Evolutionary conservation across 2,329 filamentous ascomycete species (phyloP).

Genomic region (Metarhizium robertsii): DNA sequence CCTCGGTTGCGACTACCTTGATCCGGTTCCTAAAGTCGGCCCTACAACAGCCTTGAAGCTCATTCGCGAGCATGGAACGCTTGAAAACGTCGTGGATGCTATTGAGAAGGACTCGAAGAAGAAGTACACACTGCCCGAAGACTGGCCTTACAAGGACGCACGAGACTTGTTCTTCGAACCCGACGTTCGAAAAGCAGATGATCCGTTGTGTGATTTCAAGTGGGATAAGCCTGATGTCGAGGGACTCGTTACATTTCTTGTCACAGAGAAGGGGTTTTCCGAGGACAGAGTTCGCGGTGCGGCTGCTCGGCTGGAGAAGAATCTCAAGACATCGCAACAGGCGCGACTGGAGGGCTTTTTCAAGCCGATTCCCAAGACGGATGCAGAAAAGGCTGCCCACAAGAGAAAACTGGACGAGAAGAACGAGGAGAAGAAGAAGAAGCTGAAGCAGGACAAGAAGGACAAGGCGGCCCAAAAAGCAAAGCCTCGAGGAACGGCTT

Average conservation of each 20-base stretch:
- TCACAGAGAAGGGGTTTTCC: slow-evolving; percentile 91
- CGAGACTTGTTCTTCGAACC: slow-evolving; percentile 87
- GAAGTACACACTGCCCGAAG: slow-evolving; percentile 82
- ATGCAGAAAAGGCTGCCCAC: slow-evolving; percentile 70
- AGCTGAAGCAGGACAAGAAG: slow-evolving; percentile 87
- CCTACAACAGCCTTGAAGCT: slow-evolving; percentile 87
- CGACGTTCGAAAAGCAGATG: slow-evolving; percentile 74
- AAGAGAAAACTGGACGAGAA: slow-evolving; percentile 95
- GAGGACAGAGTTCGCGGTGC: slow-evolving; percentile 83
- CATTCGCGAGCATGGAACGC: slow-evolving; percentile 80
- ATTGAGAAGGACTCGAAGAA: slow-evolving; percentile 68
- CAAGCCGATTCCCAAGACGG: slow-evolving; percentile 82
- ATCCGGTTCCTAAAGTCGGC: slow-evolving; percentile 90
- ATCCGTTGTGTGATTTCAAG: slow-evolving; percentile 90
- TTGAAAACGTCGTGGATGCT: slow-evolving; percentile 78
- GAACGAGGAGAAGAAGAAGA: slow-evolving; percentile 88
- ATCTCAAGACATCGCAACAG: slow-evolving; percentile 84
- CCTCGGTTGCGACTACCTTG: slow-evolving; percentile 94
- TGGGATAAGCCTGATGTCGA: slow-evolving; percentile 93
- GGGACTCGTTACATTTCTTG: slow-evolving; percentile 80
- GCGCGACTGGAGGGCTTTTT: slow-evolving; percentile 93
- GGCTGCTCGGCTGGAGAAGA: slow-evolving; percentile 75
- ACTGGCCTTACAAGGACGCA: slow-evolving; percentile 92
- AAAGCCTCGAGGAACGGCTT: slow-evolving; percentile 63
- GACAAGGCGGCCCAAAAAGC: slow-evolving; percentile 87